phyloP scores from a whole-genome alignment of 1,284 basidiomycete genomes.

The Acaromyces ingoldii region DNA sequence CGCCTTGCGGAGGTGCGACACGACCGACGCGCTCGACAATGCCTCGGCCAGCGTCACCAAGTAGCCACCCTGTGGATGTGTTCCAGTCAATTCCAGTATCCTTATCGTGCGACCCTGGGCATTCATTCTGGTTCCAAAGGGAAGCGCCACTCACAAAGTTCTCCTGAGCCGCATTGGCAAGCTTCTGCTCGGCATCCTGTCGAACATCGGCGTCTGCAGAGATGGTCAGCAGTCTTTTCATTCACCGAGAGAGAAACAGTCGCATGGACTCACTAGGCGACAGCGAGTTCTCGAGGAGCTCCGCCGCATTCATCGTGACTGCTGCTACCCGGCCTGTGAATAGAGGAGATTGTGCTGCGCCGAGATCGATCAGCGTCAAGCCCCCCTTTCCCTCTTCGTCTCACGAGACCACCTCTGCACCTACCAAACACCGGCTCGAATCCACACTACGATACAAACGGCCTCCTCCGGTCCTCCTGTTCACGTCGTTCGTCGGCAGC shows the following conservation, averaged over 20 bases:
- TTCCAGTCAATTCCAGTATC: neutral
- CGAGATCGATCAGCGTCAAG: too few species aligned
- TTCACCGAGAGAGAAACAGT: neutral
- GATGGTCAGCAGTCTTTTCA: neutral
- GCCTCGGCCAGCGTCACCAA: slow-evolving; percentile 40
- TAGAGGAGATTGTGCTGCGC: too few species aligned
- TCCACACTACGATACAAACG: too few species aligned
- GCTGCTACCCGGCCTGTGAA: too few species aligned
- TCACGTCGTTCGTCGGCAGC: too few species aligned
- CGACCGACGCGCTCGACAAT: slow-evolving; percentile 36
- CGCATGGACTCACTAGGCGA: slow-evolving; percentile 32
- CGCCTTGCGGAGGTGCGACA: slow-evolving; percentile 75
- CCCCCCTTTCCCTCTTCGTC: too few species aligned
- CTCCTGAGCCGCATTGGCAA: slow-evolving; percentile 43
- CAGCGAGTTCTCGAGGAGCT: slow-evolving; percentile 48
- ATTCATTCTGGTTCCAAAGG: neutral
- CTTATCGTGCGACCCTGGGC: neutral
- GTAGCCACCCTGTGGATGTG: neutral
- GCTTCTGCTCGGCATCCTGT: slow-evolving; percentile 46
- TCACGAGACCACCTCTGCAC: too few species aligned
- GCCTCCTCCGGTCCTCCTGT: too few species aligned
- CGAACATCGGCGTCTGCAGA: slow-evolving; percentile 35
- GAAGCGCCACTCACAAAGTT: slow-evolving; percentile 31
- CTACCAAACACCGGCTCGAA: too few species aligned
- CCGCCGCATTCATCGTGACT: slow-evolving; percentile 47